Percentiles rank a stretch among this genome's conserved stretches.
Evolutionary conservation across 2,329 filamentous ascomycete genomes (phyloP).

Genomic region (Cladosporium cucumerinum): DNA sequence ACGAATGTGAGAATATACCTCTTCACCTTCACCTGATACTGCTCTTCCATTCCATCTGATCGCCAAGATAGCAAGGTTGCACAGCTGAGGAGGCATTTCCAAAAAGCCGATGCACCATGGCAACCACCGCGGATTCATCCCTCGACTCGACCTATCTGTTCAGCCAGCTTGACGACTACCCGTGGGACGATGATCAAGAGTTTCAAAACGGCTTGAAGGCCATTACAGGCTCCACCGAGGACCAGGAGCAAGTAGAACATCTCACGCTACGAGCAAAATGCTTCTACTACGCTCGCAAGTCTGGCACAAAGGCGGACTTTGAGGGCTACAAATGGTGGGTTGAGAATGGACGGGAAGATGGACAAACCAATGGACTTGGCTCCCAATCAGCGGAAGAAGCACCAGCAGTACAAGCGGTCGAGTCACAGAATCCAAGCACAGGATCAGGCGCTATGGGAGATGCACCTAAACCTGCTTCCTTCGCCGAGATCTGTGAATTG

Average conservation of each 20-base stretch:
- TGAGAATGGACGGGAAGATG: constrained; percentile 31
- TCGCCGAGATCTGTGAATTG: constrained; percentile 80
- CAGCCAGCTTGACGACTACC: constrained; percentile 61
- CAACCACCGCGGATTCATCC: constrained; percentile 3
- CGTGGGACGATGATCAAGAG: constrained; percentile 64
- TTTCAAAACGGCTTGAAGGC: constrained; percentile 66
- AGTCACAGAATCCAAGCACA: constrained; percentile 7
- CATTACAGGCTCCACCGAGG: constrained; percentile 58
- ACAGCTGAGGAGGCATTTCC: neutral
- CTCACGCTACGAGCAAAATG: constrained; percentile 64
- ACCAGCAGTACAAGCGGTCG: neutral
- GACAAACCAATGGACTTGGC: neutral
- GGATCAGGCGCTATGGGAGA: constrained; percentile 37
- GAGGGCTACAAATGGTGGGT: constrained; percentile 64
- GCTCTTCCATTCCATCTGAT: neutral
- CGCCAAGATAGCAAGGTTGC: neutral
- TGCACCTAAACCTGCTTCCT: constrained; percentile 75
- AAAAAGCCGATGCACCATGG: neutral
- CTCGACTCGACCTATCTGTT: constrained; percentile 43
- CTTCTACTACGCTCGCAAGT: constrained; percentile 59
- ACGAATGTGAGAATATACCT: neutral
- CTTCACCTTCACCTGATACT: neutral
- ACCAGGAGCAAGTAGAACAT: constrained; percentile 53
- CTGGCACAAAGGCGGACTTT: constrained; percentile 58
- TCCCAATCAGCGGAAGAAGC: neutral